Evolutionary conservation across 2,329 filamentous ascomycete genomes (phyloP).

Genomic region (Alternaria infectoria): DNA sequence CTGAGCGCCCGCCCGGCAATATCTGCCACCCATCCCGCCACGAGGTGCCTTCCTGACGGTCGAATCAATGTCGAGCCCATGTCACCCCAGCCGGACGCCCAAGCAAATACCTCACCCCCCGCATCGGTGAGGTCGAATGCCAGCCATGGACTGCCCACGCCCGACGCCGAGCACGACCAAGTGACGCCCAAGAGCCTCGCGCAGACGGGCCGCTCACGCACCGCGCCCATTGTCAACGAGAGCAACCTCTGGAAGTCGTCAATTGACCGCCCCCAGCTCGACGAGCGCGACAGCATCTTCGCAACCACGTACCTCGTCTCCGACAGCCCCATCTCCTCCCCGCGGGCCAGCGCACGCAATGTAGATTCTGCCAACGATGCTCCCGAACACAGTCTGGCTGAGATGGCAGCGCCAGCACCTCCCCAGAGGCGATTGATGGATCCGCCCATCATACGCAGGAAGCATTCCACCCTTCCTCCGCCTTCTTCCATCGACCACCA

Average conservation of each 20-base stretch:
- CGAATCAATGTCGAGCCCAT: constrained; percentile 54
- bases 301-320: constrained; percentile 65
- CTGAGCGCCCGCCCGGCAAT: constrained; percentile 32
- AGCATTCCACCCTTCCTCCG: constrained; percentile 32
- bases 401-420: constrained; percentile 40
- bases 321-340: constrained; percentile 54
- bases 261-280: constrained; percentile 59
- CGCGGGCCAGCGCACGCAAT: constrained; percentile 38
- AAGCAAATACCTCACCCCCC: constrained; percentile 49
- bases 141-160: constrained; percentile 27
- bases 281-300: constrained; percentile 69
- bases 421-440: constrained; percentile 43
- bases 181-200: constrained; percentile 45
- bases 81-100: constrained; percentile 48
- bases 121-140: constrained; percentile 49
- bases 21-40: constrained; percentile 44
- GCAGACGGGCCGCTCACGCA: constrained; percentile 48
- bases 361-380: constrained; percentile 34
- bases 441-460: constrained; percentile 39
- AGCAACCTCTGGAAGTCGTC: constrained; percentile 44
- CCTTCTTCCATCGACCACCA: constrained; percentile 39
- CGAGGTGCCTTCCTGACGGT: constrained; percentile 36
- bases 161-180: constrained; percentile 19
- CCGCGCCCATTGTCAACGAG: constrained; percentile 43
- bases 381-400: constrained; percentile 29